phyloP scores from a whole-genome alignment of 805 yeast species.

The Nematodospora valgi region DNA sequence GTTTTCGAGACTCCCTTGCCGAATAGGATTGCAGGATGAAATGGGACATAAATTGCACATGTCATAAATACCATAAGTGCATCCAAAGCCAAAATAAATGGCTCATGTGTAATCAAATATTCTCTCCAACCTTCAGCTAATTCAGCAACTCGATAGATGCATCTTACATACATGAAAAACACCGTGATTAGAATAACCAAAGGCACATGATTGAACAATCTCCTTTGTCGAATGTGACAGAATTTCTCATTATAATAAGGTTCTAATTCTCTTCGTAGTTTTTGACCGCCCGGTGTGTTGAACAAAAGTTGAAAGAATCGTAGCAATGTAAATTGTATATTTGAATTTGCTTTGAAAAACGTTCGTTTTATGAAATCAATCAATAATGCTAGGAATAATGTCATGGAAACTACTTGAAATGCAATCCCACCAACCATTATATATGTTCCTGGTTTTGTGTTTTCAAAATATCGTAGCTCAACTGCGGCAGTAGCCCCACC shows the following conservation, averaged over 20 bases:
- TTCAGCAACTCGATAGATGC: constrained; percentile 72
- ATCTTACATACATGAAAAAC: constrained; percentile 57
- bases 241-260: constrained; percentile 32
- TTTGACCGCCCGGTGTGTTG: constrained; percentile 17
- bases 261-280: constrained; percentile 18
- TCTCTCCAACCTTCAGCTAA: constrained; percentile 73
- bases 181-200: constrained; percentile 46
- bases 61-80: constrained; percentile 26
- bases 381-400: constrained; percentile 52
- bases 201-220: constrained; percentile 42
- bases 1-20: too few relatives aligned
- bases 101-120: constrained; percentile 46
- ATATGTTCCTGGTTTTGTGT: constrained; percentile 49
- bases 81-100: constrained; percentile 39
- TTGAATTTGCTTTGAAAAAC: constrained; percentile 24
- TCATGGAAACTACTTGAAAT: constrained; percentile 71
- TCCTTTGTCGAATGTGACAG: constrained; percentile 29
- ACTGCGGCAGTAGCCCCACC: constrained; percentile 75
- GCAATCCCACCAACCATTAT: constrained; percentile 78
- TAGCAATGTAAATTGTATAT: constrained; percentile 21
- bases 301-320: constrained; percentile 19
- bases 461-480: constrained; percentile 28
- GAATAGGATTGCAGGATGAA: constrained; percentile 64
- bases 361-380: constrained; percentile 43
- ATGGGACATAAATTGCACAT: constrained; percentile 23